Evolutionary conservation across 352 stramenopile genomes (phyloP), one percentile per base, ranked within the genome.

Genomic region (Phytophthora sp.): DNA sequence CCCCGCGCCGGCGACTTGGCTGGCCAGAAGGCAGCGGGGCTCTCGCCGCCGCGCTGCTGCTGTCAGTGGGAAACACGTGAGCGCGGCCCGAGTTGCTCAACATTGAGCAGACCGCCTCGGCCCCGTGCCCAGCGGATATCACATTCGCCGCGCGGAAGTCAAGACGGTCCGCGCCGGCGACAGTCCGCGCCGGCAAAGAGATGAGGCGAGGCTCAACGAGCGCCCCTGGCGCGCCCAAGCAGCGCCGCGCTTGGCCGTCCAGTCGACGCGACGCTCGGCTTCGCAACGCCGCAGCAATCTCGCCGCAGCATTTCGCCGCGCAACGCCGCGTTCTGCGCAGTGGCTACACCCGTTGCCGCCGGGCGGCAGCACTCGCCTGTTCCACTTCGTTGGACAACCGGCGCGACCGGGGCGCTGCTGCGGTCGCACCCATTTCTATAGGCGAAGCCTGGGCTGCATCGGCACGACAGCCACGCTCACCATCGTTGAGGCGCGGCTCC

Each of bases 391-490:
- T n/a, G n/a, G n/a, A n/a, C n/a, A n/a, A 45, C 44, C 46, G 46
- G 24, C 30, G 30, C 31, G 46, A 21, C 31, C 21, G n/a, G n/a
- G n/a, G n/a, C n/a, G n/a, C n/a, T n/a, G n/a, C n/a, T n/a, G n/a
- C n/a, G n/a, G n/a, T n/a, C 10, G 50, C 48, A 57, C 24, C 50
- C 42, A 60, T 51, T 60, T 52, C 15, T 48, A 58, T 11, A 34
- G 12, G 6, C n/a, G n/a, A n/a, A n/a, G n/a, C n/a, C n/a, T n/a
- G n/a, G n/a, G n/a, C n/a, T n/a, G n/a, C n/a, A n/a, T n/a, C n/a
- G n/a, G n/a, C n/a, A 42, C 34, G 31, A 12, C 26, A 46, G 30
- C 37, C 57, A 35, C 38, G 17, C 41, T 48, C 48, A 65, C 39
- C 38, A 59, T 59, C 39, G 39, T 49, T 59, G 57, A 60, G 37